Evolutionary conservation across 2,329 filamentous ascomycete genomes (phyloP), one percentile per base, ranked within the genome.

Genomic region (Ophioceras dolichostomum): DNA sequence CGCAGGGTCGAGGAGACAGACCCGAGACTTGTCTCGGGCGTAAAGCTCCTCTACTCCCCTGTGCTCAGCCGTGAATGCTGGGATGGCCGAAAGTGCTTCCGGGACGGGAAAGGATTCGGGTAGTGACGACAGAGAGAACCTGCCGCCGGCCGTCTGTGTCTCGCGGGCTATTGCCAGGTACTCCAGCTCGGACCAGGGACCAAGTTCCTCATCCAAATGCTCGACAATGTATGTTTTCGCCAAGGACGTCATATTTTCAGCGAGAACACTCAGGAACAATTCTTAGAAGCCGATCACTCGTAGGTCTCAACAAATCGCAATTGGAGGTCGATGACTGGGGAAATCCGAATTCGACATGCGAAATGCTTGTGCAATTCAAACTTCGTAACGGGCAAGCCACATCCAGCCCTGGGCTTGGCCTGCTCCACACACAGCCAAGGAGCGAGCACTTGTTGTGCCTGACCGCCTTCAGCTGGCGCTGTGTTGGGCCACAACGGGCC

Each of bases 151-250:
- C 18, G 70, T 69, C 44, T 76, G 65, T 37, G 83, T 86, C 65
- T 98, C 91, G 42, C 73, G 67, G 36, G 86, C 86, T 55, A 98
- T 95, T 52, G 82, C 75, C 39, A 76, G 66, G 64, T 98, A 98
- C 64, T 98, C 91, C 37, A 96, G 74, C 45, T 85, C 78, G 18
- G 91, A 96, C 91, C 91, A 98, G 29, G 77, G 74, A 24, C 93
- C 91, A 21, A 98, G 72, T 60, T 98, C 91, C 29, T 84, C 80
- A 63, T 98, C 91, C 46, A 98, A 78, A 61, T 98, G 89, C 67
- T 96, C 89, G 49, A 96, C 88, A 51, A 96, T 83, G 62, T 91
- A 95, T 31, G 78, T 88, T 60, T 87, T 83, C 46, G 57, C 56
- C 14, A 44, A 46, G 30, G 54, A 43, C 16, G 59, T 49, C 62